Percentiles rank a stretch among this genome's conserved stretches.
Conservation (phyloP, 495 filamentous ascomycete species). For the Sabuloglossum arenarium region DNA sequence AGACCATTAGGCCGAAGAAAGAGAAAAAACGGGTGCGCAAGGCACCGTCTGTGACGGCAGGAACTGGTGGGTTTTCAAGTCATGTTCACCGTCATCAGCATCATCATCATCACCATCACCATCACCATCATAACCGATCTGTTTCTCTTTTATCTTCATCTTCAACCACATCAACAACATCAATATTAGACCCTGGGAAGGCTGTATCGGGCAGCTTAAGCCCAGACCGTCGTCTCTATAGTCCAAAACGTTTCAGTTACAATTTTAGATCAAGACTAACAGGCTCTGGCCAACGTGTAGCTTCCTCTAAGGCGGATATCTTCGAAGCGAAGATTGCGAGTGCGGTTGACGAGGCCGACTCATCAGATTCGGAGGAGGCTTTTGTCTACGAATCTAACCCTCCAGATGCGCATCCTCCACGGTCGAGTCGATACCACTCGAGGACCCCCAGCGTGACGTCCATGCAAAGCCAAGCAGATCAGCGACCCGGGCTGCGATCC, state of each 20-base stretch:
- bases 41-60: conserved; percentile 43
- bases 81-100: conserved; percentile 13
- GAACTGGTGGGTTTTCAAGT: conserved; percentile 41
- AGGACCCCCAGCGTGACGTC: conserved; percentile 90
- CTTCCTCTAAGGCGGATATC: conserved; percentile 91
- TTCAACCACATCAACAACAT: conserved; percentile 12
- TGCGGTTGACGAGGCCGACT: conserved; percentile 79
- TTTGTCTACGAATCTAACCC: conserved; percentile 99
- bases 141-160: neutral
- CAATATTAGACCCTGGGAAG: conserved; percentile 7
- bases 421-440: conserved; percentile 74
- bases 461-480: conserved; percentile 61
- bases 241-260: neutral
- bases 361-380: conserved; percentile 92
- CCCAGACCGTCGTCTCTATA: neutral
- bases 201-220: conserved; percentile 13
- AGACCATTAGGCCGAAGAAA: conserved; percentile 84
- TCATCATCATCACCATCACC: conserved; percentile 11
- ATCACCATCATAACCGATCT: conserved; percentile 2
- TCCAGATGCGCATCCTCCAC: conserved; percentile 49
- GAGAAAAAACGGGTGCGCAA: conserved; percentile 64
- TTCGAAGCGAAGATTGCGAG: conserved; percentile 94
- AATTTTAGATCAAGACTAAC: conserved; percentile 7
- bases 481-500: conserved; percentile 36
- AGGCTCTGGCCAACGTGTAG: conserved; percentile 23